phyloP scores from a whole-genome alignment of 176 grass and related monocot genomes.

The Eremochloa ophiuroides region DNA sequence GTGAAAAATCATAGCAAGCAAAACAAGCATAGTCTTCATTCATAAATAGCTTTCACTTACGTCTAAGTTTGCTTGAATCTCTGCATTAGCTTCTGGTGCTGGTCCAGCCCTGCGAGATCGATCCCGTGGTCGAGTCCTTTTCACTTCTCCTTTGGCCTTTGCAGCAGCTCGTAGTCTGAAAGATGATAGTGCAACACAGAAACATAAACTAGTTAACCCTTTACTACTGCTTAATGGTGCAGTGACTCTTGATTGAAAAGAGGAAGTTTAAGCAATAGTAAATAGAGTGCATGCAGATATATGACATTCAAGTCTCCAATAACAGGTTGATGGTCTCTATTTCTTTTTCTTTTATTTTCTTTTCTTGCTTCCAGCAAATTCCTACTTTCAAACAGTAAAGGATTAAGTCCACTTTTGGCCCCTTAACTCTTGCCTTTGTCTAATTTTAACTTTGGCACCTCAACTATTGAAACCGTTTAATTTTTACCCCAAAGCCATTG shows the following conservation, averaged over 20 bases:
- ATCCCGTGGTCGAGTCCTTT: conserved; percentile 33
- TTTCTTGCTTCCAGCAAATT: neutral
- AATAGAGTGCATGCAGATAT: neutral
- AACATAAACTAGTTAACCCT: conserved; percentile 9
- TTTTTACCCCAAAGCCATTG: too few species aligned
- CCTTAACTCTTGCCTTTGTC: too few species aligned
- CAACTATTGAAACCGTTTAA: too few species aligned
- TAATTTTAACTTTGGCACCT: too few species aligned
- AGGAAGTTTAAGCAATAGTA: neutral
- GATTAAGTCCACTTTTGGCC: too few species aligned
- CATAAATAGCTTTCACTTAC: conserved; percentile 32
- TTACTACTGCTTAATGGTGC: neutral
- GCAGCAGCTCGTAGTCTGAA: conserved; percentile 41
- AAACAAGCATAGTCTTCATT: conserved; percentile 1
- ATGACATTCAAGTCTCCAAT: neutral
- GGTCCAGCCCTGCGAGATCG: conserved; percentile 36
- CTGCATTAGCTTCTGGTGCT: conserved; percentile 46
- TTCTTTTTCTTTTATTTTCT: neutral
- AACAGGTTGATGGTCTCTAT: neutral
- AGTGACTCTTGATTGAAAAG: neutral
- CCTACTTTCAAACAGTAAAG: too few species aligned
- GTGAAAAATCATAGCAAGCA: neutral
- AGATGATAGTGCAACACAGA: neutral
- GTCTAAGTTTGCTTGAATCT: conserved; percentile 48
- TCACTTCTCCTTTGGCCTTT: conserved; percentile 38